Evolutionary conservation across 1,284 basidiomycete genomes (phyloP), one percentile per base, ranked within the genome.

Genomic region (Mycosarcoma maydis): DNA sequence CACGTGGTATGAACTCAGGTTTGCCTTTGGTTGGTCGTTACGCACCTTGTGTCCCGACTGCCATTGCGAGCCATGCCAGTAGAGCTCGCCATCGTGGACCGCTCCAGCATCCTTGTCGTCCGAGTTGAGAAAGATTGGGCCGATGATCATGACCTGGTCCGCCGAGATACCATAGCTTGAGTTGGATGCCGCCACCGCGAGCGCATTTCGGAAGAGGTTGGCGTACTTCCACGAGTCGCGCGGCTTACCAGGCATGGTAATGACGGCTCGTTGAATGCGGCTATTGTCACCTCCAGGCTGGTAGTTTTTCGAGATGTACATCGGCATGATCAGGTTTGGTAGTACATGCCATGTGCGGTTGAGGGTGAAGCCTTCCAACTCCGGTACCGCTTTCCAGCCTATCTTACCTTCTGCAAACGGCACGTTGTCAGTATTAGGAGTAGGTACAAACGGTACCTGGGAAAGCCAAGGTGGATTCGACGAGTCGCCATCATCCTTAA

Each of bases 151-250:
- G 20, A 76, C 71, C 24, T 64, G 68, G 29, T 59, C 55, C 1
- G 59, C 22, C 13, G 61, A 34, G 17, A 65, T 48, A 4, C 58
- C 50, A 42, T 67, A 53, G 38, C 62, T 40, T 0, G 44, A 20
- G 29, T 72, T 75, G 17, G 47, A 60, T 3, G 68, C 67, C 11
- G 66, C 72, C 11, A 69, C 70, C 19, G 39, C 33, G 4, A 71
- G 58, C 1, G 70, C 75, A 32, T 77, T 78, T 22, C 56, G 49
- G 13, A 75, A 58, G 1, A 78, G 47, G 43, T 73, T 77, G 41
- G 68, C 73, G 42, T 78, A 78, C 53, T 78, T 78, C 77, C 77
- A 78, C 29, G 73, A 55, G 36, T 78, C 77, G 33, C 77, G 61
- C 5, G 77, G 77, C 57, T 72, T 78, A 23, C 77, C 77, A 26